Evolutionary conservation across 2,329 filamentous ascomycete species (phyloP), one percentile per base, ranked within the genome.

Genomic region (Ascochyta lentis): DNA sequence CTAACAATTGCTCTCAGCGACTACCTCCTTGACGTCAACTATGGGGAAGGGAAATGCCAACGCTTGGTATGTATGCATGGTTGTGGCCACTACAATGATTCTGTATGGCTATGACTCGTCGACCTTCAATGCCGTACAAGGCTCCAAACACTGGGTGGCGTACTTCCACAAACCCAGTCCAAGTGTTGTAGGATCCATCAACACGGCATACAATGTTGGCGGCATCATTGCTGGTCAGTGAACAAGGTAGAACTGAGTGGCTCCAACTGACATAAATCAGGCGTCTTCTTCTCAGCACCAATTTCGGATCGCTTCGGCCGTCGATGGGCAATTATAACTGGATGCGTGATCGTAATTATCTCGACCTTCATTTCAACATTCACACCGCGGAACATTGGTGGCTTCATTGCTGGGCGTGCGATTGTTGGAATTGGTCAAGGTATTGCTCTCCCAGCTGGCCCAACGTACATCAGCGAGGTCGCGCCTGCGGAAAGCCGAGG

Each of bases 391-490:
- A 39, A 45, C 16, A 40, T 46, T 24, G 41, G 27, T n/a, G 40
- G 34, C 1, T 52, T 52, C 15, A 46, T 52, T 22, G 49, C 41
- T 24, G 41, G 41, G 16, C 49, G 41, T 8, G 49, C 35, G 4
- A 29, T 52, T 6, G 29, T 45, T 15, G 41, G 49, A 10, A 39
- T 46, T 16, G 49, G 41, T 3, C 35, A 52, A 31, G 41, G 49
- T 13, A 51, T 51, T 13, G 40, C 38, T 26, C 24, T 53, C 4
- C 27, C 38, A 19, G 79, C 86, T 29, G 86, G 86, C 2, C 85
- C 86, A 8, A 84, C 88, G 40, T 89, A 89, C 71, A 89, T 89
- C 60, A 84, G 85, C 54, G 86, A 89, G 68, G 76, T 88, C 45
- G 80, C 85, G 0, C 85, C 86, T 0, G 70, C 84, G 6, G 78